A percentile compares a stretch with the other conserved stretches of the same genome.
Conservation (phyloP, 2,329 filamentous ascomycete species). For the Sporothrix dimorphospora region DNA sequence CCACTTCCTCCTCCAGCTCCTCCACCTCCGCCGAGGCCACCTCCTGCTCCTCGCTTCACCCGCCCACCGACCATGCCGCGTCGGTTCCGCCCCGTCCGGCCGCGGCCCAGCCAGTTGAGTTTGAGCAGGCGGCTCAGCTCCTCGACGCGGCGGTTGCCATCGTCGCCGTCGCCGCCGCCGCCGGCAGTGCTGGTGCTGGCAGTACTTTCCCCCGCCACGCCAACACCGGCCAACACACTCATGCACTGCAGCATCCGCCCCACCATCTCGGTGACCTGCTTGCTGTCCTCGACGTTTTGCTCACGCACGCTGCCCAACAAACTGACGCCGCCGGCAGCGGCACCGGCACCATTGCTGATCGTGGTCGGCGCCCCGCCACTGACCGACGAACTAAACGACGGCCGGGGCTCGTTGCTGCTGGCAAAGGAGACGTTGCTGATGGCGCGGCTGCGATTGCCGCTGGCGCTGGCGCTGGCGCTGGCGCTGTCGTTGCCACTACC, state of each 20-base stretch:
- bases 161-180: slow-evolving; percentile 70
- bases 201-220: too few relatives aligned
- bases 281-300: slow-evolving; percentile 67
- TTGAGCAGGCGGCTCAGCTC: slow-evolving; percentile 86
- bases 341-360: not conserved
- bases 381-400: slow-evolving; percentile 43
- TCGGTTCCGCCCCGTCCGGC: slow-evolving; percentile 84
- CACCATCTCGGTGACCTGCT: slow-evolving; percentile 90
- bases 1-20: not conserved
- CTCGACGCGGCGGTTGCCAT: slow-evolving; percentile 76
- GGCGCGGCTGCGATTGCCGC: slow-evolving; percentile 71
- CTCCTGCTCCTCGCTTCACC: slow-evolving; percentile 50
- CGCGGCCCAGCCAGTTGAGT: slow-evolving; percentile 93
- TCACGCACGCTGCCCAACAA: slow-evolving; percentile 50
- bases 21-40: slow-evolving; percentile 19
- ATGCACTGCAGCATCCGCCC: slow-evolving; percentile 96
- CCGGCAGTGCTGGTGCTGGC: too few relatives aligned
- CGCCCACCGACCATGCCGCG: slow-evolving; percentile 81
- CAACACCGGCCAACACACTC: slow-evolving; percentile 77
- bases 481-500: slow-evolving; percentile 44
- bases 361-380: slow-evolving; percentile 39
- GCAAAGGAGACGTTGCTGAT: slow-evolving; percentile 81
- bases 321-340: slow-evolving; percentile 22
- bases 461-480: slow-evolving; percentile 54
- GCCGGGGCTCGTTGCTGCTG: slow-evolving; percentile 52